Conservation (phyloP, 2,329 filamentous ascomycete genomes). For the Pseudocercospora fuligena region DNA sequence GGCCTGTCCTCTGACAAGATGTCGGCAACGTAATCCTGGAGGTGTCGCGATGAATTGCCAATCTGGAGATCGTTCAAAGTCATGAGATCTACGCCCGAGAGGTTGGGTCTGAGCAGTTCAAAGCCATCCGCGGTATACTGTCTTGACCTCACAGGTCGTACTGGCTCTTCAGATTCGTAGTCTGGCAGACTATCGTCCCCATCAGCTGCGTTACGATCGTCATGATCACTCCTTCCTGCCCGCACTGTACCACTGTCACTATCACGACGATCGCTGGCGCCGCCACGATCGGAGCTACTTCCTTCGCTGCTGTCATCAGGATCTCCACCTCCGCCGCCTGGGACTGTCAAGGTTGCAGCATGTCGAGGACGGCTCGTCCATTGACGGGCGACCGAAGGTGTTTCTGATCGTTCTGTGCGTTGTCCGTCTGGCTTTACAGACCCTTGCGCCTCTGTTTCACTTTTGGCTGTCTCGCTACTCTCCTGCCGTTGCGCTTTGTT, state of each 20-base stretch:
- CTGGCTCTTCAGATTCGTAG: not conserved
- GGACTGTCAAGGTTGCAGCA: not conserved
- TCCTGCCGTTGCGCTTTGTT: not conserved
- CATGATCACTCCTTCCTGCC: not conserved
- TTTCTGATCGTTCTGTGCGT: not conserved
- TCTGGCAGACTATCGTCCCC: not conserved
- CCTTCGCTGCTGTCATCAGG: not conserved
- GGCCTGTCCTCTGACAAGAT: not conserved
- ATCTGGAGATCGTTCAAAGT: not conserved
- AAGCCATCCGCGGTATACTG: not conserved
- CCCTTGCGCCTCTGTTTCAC: not conserved
- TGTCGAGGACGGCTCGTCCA: not conserved
- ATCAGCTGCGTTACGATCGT: not conserved
- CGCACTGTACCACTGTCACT: not conserved
- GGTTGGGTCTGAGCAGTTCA: not conserved
- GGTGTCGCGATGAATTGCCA: not conserved
- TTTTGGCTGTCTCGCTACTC: not conserved
- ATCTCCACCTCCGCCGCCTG: not conserved
- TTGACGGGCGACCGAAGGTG: not conserved
- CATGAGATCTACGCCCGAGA: not conserved
- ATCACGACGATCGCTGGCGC: not conserved
- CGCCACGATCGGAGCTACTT: not conserved
- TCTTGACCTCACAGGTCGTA: not conserved
- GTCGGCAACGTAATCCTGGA: slow-evolving; percentile 1
- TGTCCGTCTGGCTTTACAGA: not conserved